Evolutionary conservation across 495 filamentous ascomycete genomes (phyloP), one percentile per base, ranked within the genome.

Genomic region (Extremus antarcticus): DNA sequence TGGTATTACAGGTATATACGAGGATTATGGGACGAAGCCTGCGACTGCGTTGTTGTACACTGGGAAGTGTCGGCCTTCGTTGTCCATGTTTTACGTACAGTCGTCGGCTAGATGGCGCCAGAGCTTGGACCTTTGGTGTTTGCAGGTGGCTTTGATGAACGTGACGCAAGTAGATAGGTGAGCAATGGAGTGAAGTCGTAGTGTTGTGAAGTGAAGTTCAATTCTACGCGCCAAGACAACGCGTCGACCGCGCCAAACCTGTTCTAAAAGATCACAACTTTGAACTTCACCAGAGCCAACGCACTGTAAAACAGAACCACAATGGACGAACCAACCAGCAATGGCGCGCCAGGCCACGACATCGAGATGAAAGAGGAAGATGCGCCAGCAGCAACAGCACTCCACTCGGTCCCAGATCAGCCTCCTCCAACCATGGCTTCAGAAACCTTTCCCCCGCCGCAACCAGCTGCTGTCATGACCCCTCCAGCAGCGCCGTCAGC

Each of bases 401-500:
- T 25, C 11, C 46, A 45, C 41, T 7, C 46, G 10, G 24, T 48
- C 46, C 10, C 20, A 23, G 15, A n/a, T 21, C 49, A 22, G 29
- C 55, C 22, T 24, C 32, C 21, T 22, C 24, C 21, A 39, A 47
- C 2, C 22, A 38, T 13, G 25, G 29, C 43, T 53, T 16, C 25
- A 3, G 23, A 25, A 24, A 47, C 43, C n/a, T 17, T 40, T 21
- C 38, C 24, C 40, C 43, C 38, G 1, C 51, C 20, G 43, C n/a
- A n/a, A n/a, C n/a, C n/a, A n/a, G n/a, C n/a, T n/a, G 22, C 48
- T 16, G 17, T 22, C 24, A 7, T 52, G 41, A 39, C 56, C 21
- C 32, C 24, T 8, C 43, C 55, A 4, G 57, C 64, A 0, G 61
- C 61, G 17, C 66, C 63, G 52, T 63, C 64, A 22, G 51, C 38